Conservation (phyloP, 345 rosid genomes). For the Anastatica hierochuntica region DNA sequence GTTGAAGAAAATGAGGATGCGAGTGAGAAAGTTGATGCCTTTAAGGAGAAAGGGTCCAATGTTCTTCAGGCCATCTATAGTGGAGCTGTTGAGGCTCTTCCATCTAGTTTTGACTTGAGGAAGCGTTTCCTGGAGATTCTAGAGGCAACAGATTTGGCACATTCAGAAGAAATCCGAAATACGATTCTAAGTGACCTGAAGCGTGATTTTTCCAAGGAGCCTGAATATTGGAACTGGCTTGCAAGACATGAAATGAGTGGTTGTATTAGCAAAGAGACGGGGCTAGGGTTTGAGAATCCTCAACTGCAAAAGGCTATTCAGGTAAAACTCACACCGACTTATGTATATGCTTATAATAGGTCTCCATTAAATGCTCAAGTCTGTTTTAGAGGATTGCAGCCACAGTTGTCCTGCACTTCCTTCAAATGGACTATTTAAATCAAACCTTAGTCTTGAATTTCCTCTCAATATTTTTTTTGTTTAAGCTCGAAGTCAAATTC, state of each 20-base stretch:
- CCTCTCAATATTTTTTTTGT: no score
- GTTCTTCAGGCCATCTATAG: conserved; percentile 53
- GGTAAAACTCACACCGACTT: conserved; percentile 32
- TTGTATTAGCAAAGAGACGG: conserved; percentile 17
- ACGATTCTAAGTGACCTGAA: conserved; percentile 64
- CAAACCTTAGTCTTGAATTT: no score
- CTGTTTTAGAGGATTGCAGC: not conserved
- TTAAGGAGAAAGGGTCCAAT: conserved; percentile 51
- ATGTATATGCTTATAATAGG: not conserved
- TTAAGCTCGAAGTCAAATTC: not conserved
- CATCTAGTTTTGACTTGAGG: conserved; percentile 65
- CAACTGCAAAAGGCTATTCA: conserved; percentile 52
- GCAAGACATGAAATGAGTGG: conserved; percentile 53
- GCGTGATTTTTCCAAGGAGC: conserved; percentile 56
- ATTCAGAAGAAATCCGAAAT: conserved; percentile 48
- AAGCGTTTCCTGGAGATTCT: conserved; percentile 61
- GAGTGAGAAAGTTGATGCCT: conserved; percentile 38
- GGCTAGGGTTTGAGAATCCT: conserved; percentile 13
- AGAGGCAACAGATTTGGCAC: conserved; percentile 56
- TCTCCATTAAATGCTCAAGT: not conserved
- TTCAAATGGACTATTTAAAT: no score
- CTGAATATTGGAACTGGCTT: conserved; percentile 89
- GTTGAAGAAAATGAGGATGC: conserved; percentile 37
- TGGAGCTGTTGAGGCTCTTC: conserved; percentile 62
- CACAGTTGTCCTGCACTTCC: no score